Evolutionary conservation across 2,329 filamentous ascomycete species (phyloP), one percentile per base, ranked within the genome.

Genomic region (Cylindrodendrum hubeiense): DNA sequence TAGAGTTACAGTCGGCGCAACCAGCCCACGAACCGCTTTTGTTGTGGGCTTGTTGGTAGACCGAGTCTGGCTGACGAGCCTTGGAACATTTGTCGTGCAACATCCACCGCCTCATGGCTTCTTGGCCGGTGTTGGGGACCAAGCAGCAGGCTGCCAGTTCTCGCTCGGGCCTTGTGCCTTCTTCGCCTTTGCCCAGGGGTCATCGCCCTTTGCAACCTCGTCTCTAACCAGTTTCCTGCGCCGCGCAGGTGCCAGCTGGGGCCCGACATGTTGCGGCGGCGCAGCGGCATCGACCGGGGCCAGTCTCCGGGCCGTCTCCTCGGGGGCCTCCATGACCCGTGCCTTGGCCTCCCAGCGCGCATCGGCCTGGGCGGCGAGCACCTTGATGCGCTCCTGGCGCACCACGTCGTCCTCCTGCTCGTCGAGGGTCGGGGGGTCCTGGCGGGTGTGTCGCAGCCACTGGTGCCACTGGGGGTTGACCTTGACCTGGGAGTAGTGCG

Each of bases 381-480:
- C 66, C 75, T 85, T 86, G 69, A 91, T 83, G 63, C 83, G 81
- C 54, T 81, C 79, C 76, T 84, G 86, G 26, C 90, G 83, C 12
- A 76, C 73, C 1, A 87, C 74, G 57, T 92, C 89, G 34, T 75
- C 77, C 7, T 79, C 73, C 76, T 91, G 88, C 76, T 92, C 90
- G 1, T 79, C 77, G 12, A 91, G 76, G 2, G 81, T 85, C 1
- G 90, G 90, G 2, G 89, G 81, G 0, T 84, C 76, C 3, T 74
- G 66, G 21, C 90, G 86, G 49, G 85, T 87, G 76, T 91, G 83
- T 17, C 90, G 87, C 52, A 92, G 82, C 90, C 90, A 92, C 74
- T 91, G 89, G 78, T 91, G 89, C 90, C 90, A 92, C 68, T 85
- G 83, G 12, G 90, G 89, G 55, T 85, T 81, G 65, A 91, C 88